These are phyloP conservation scores for Globisporangium recalcitrans DNA, from an alignment of 352 stramenopile genomes.

Conservation along the genomic window DNA sequence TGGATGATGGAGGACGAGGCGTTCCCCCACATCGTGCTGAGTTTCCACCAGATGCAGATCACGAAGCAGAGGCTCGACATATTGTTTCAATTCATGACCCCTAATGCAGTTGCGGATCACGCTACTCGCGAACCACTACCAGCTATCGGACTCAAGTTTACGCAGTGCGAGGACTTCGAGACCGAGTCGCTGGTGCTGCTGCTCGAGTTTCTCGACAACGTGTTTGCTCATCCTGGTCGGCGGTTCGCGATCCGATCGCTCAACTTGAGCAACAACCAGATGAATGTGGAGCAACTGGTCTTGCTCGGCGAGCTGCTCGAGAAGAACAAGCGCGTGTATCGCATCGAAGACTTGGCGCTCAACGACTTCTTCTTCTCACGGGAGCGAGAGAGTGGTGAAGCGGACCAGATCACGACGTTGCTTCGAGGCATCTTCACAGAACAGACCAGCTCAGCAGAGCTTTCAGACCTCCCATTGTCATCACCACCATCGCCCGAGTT, in stretches of 20 bases:
- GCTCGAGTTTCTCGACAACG: constrained; percentile 2
- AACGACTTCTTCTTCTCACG: constrained; percentile 13
- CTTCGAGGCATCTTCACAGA: neutral
- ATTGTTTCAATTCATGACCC: constrained; percentile 3
- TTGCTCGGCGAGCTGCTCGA: constrained; percentile 10
- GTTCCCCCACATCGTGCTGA: constrained; percentile 8
- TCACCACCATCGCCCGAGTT: neutral
- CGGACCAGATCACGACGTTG: neutral
- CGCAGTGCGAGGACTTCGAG: neutral
- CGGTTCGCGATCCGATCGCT: constrained; percentile 1
- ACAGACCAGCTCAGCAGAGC: no score
- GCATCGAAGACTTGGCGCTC: constrained; percentile 1
- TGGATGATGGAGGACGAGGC: constrained; percentile 5
- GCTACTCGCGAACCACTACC: neutral
- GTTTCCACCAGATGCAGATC: constrained; percentile 8
- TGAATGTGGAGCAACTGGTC: constrained; percentile 8
- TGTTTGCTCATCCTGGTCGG: neutral
- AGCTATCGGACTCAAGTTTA: constrained; percentile 8
- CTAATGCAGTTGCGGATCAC: neutral
- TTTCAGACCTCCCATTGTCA: neutral
- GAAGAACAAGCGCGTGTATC: constrained; percentile 4
- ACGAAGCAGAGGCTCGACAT: neutral
- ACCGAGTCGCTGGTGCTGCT: neutral
- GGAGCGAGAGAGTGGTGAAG: constrained; percentile 2
- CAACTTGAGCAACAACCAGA: constrained; percentile 13